These are phyloP conservation scores for Amoebophrya sp. DNA, from an alignment of 169 alveolate species.

Conservation along the genomic window DNA sequence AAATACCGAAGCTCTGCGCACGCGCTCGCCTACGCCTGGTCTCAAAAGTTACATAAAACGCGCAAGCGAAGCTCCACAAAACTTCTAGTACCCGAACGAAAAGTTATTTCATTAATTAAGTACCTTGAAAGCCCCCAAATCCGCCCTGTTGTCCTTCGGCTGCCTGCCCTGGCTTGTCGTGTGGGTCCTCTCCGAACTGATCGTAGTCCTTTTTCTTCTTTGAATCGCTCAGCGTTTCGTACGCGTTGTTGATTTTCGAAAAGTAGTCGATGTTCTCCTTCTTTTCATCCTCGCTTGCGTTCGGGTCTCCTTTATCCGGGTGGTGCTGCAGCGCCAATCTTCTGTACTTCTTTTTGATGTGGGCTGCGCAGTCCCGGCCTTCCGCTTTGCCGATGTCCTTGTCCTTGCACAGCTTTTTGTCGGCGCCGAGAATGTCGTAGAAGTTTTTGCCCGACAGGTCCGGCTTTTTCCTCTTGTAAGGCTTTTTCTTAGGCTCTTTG, in stretches of 20 bases:
- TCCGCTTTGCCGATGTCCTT: too few species aligned
- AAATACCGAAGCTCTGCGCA: too few species aligned
- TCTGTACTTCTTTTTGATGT: neutral
- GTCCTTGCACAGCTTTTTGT: too few species aligned
- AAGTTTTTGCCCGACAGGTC: too few species aligned
- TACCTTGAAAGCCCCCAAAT: neutral
- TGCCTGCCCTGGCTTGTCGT: neutral
- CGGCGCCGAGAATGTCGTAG: too few species aligned
- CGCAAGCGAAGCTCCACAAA: too few species aligned
- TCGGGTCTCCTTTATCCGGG: neutral
- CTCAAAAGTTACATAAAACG: too few species aligned
- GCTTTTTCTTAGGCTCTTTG: too few species aligned
- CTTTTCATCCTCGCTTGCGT: neutral
- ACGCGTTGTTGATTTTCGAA: neutral
- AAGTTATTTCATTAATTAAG: too few species aligned
- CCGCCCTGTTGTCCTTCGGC: neutral
- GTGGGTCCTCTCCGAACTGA: neutral
- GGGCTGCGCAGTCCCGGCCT: neutral
- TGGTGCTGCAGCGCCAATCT: neutral
- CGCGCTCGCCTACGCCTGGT: too few species aligned
- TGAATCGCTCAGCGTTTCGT: neutral
- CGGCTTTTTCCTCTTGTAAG: too few species aligned
- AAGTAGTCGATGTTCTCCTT: neutral
- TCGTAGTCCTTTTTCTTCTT: neutral
- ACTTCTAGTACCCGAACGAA: too few species aligned